Conservation (phyloP, 306 rosid genomes). For the Crataegus laevigata region DNA sequence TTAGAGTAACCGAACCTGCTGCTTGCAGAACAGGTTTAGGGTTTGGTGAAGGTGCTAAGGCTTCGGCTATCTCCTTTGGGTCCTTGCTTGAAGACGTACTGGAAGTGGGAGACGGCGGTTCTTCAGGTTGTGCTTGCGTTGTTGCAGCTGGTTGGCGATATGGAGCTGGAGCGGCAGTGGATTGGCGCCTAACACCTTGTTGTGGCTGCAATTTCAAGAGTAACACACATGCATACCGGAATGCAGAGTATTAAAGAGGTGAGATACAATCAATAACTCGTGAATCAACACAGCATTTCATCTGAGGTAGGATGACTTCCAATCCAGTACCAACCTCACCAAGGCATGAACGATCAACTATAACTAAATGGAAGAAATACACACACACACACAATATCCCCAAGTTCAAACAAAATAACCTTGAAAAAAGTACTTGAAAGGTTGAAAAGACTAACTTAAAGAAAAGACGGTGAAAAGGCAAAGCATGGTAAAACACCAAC, state of each 20-base stretch:
- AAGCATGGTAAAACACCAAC: neutral
- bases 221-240: neutral
- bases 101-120: conserved; percentile 30
- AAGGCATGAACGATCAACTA: neutral
- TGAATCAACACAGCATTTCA: too few relatives aligned
- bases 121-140: conserved; percentile 11
- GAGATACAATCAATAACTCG: neutral
- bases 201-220: conserved; percentile 36
- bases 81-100: conserved; percentile 28
- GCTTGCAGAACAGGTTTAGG: conserved; percentile 13
- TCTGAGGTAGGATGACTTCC: neutral
- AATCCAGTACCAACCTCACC: neutral
- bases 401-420: neutral
- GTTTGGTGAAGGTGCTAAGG: conserved; percentile 16
- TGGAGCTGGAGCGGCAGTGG: conserved; percentile 18
- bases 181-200: conserved; percentile 31
- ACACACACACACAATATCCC: neutral
- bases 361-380: neutral
- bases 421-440: neutral
- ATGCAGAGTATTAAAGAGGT: neutral
- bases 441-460: neutral
- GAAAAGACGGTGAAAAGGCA: neutral
- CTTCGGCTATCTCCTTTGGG: conserved; percentile 31
- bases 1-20: neutral
- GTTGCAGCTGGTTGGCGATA: conserved; percentile 21